Evolutionary conservation across 2,329 filamentous ascomycete species (phyloP).

Genomic region (Arthroderma uncinatum): DNA sequence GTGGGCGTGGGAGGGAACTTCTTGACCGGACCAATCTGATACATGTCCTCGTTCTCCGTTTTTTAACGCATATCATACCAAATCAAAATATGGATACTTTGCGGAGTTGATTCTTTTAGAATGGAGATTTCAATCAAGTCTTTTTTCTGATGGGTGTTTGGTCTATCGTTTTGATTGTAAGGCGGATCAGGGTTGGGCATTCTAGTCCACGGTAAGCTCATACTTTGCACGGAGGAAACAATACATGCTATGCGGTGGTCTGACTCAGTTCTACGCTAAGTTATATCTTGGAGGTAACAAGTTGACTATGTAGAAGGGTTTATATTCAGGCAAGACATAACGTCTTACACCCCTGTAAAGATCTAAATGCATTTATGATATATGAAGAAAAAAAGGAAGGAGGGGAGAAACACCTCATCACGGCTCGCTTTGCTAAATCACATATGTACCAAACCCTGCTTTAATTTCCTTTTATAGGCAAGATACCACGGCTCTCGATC

Average conservation of each 20-base stretch:
- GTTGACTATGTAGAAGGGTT: neutral
- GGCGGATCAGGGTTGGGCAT: no score
- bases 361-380: neutral
- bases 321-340: neutral
- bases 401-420: conserved; percentile 3
- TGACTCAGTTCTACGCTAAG: no score
- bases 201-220: no score
- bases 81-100: conserved; percentile 2
- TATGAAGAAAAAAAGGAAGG: conserved; percentile 3
- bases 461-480: conserved; percentile 16
- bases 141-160: neutral
- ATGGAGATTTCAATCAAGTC: neutral
- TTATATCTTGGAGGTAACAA: no score
- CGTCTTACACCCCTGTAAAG: neutral
- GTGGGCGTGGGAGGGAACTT: neutral
- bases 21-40: neutral
- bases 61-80: conserved; percentile 6
- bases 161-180: neutral
- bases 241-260: no score
- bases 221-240: no score
- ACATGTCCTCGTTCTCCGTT: neutral
- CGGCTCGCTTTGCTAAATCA: neutral
- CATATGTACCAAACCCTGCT: neutral
- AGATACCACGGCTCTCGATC: conserved; percentile 36
- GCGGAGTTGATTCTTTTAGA: conserved; percentile 1